Base-by-base conservation (phyloP, 2,329 filamentous ascomycete species). In the Gnomoniopsis smithogilvyi region DNA sequence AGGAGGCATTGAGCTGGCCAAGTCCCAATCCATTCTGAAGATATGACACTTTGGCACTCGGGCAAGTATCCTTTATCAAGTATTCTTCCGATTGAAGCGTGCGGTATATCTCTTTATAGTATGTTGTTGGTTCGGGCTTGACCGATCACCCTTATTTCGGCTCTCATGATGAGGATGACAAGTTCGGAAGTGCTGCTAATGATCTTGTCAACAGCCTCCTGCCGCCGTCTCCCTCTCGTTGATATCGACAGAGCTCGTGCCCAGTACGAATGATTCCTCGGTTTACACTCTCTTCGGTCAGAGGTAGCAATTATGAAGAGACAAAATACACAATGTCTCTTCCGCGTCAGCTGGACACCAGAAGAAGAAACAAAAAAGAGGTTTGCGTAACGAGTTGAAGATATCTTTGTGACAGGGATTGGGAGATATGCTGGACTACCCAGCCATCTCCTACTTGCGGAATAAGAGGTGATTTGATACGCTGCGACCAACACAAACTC, bases 11-110 rank as follows among this genome's bases (percentile, higher is more conserved):
- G 56, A n/a, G 45, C 51, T 21, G 30, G 53, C 34, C 26, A 62
- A 59, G 19, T 58, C 56, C 52, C 56, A 56, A 43, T 54, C 49
- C 60, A 62, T 62, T 17, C 38, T 30, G 26, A 41, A 30, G 26
- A n/a, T 17, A 36, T 6, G 7, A 45, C 34, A 49, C 4, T 6
- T 41, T 41, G 17, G 12, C 36, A 14, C 12, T 14, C 17, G 14
- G 6, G 17, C 15, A 15, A n/a, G 36, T 41, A 41, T 41, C 4
- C 11, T 6, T 14, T 14, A 4, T 41, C 36, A 15, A 8, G 36
- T 7, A 4, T 41, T 12, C 17, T 3, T 41, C 14, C 15, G 4
- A 15, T 41, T 41, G 36, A 41, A 14, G 36, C 36, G 51, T 51
- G 15, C 41, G 45, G 26, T 54, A 24, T 46, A n/a, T 26, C 17